A percentile compares a stretch with the other conserved stretches of the same genome.
Conservation (phyloP, 2,329 filamentous ascomycete genomes). For the Colletotrichum brevisporum region DNA sequence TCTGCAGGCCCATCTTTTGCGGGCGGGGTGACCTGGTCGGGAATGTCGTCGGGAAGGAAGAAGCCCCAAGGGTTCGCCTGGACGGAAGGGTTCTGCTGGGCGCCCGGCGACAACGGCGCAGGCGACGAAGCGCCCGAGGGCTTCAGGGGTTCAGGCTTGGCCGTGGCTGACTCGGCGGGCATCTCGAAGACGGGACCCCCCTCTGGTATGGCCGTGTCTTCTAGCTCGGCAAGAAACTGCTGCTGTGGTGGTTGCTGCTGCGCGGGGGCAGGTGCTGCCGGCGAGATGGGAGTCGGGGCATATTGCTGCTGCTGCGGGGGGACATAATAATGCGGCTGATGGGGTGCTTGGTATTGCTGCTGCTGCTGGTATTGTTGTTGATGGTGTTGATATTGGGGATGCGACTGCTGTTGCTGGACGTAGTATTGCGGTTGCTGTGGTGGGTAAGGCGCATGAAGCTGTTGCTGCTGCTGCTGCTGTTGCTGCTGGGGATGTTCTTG, state of each 20-base stretch:
- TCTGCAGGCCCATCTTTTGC: background rate
- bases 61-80: constrained; percentile 43
- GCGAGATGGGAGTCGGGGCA: background rate
- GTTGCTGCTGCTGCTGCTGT: constrained; percentile 6
- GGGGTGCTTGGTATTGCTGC: constrained; percentile 27
- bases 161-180: constrained; percentile 22
- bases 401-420: constrained; percentile 8
- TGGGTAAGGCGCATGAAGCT: constrained; percentile 22
- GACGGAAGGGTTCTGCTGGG: constrained; percentile 13
- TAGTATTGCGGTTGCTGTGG: constrained; percentile 33
- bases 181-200: constrained; percentile 23
- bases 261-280: background rate
- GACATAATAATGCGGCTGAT: constrained; percentile 32
- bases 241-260: constrained; percentile 1
- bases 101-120: background rate
- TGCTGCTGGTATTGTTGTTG: constrained; percentile 9
- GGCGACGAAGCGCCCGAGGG: background rate
- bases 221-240: constrained; percentile 40
- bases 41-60: constrained; percentile 34
- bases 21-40: background rate
- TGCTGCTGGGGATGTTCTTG: constrained; percentile 26
- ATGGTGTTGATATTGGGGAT: background rate
- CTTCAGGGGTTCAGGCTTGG: background rate
- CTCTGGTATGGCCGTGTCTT: constrained; percentile 6
- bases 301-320: constrained; percentile 30